Conservation (phyloP, 2,329 filamentous ascomycete genomes). For the Emmonsiellopsis sp. region DNA sequence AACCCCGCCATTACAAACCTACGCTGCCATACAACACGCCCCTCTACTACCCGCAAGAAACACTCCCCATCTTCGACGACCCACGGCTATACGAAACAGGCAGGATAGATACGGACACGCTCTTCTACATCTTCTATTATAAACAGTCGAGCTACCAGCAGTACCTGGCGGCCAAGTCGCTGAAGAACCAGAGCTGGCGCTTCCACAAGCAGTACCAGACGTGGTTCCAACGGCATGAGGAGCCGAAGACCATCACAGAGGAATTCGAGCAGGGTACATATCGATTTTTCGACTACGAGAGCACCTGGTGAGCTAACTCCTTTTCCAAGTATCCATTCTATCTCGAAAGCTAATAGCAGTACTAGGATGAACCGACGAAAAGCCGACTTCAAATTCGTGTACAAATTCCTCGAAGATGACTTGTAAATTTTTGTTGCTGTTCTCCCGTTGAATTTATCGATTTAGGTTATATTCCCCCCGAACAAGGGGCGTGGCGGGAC, state of each 20-base stretch:
- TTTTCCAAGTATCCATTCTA: conserved; percentile 6
- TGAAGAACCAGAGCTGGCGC: conserved; percentile 97
- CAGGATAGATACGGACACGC: conserved; percentile 84
- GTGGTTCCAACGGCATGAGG: conserved; percentile 97
- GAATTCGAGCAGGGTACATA: conserved; percentile 99
- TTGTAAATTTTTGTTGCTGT: conserved; percentile 38
- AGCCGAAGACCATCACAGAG: conserved; percentile 96
- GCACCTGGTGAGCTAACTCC: conserved; percentile 68
- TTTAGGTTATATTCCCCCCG: neutral
- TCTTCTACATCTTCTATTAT: conserved; percentile 99
- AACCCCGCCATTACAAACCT: conserved; percentile 74
- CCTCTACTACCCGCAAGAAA: conserved; percentile 83
- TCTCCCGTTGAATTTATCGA: neutral
- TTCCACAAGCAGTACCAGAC: conserved; percentile 99
- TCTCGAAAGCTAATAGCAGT: neutral
- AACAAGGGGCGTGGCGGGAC: neutral
- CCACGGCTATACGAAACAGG: conserved; percentile 65
- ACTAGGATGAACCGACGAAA: conserved; percentile 95
- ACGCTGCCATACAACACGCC: conserved; percentile 70
- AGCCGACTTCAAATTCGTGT: conserved; percentile 95
- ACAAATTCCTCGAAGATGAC: conserved; percentile 96
- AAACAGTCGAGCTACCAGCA: conserved; percentile 94
- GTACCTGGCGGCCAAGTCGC: conserved; percentile 87
- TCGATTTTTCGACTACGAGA: conserved; percentile 98
- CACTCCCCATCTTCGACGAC: conserved; percentile 86